Evolutionary conservation across 169 alveolate genomes (phyloP).

Genomic region (Besnoitia besnoiti): DNA sequence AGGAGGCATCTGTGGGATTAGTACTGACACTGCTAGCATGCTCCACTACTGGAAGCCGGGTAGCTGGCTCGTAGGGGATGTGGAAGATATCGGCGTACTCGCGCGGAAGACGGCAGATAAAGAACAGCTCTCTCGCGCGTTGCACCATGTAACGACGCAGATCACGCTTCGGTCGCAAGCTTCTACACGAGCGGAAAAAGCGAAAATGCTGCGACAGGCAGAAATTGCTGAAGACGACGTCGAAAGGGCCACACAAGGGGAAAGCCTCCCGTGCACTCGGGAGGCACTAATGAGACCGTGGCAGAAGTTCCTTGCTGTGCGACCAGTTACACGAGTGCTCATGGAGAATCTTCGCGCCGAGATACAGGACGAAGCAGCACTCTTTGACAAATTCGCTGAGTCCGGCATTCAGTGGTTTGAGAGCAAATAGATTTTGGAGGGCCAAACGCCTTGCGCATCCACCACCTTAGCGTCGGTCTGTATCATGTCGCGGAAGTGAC

Average conservation of each 20-base stretch:
- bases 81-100: conserved; percentile 7
- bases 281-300: conserved; percentile 38
- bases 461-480: no score
- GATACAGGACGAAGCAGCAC: not conserved
- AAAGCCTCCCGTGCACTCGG: conserved; percentile 34
- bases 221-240: not conserved
- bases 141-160: not conserved
- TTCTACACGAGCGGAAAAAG: not conserved
- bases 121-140: not conserved
- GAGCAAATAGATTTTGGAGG: not conserved
- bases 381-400: not conserved
- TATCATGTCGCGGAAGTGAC: no score
- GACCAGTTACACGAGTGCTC: not conserved
- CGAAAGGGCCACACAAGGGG: not conserved
- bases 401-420: not conserved
- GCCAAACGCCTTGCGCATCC: no score
- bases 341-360: conserved; percentile 13
- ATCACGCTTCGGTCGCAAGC: not conserved
- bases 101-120: conserved; percentile 10
- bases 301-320: not conserved
- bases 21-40: conserved; percentile 33
- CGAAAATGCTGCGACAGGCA: conserved; percentile 17
- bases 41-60: conserved; percentile 43
- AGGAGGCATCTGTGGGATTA: not conserved
- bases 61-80: conserved; percentile 24